A percentile compares a stretch with the other conserved stretches of the same genome.
Evolutionary conservation across 441 rosid species (phyloP).

Genomic region (Brassica balearica): DNA sequence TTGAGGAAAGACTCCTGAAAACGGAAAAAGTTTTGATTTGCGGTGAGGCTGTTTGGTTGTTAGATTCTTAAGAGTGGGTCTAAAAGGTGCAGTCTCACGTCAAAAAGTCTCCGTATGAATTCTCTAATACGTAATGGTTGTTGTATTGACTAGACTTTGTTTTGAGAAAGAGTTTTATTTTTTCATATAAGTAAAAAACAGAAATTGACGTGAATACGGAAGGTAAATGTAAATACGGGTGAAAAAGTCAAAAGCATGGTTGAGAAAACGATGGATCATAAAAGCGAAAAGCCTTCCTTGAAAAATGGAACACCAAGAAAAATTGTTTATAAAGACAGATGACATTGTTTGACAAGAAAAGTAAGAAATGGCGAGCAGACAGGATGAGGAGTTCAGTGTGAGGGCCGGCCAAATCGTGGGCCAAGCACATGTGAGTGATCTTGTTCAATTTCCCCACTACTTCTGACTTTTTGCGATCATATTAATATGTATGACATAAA

Average conservation of each 20-base stretch:
- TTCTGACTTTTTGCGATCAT: constrained; percentile 11
- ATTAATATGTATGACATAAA: constrained; percentile 1
- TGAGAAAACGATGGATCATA: constrained; percentile 38
- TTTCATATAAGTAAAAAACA: background rate
- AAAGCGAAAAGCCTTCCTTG: constrained; percentile 15
- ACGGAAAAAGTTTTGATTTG: constrained; percentile 30
- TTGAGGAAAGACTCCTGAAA: constrained; percentile 36
- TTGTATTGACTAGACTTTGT: constrained; percentile 16
- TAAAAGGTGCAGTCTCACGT: too few relatives aligned
- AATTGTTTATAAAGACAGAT: background rate
- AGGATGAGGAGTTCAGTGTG: constrained; percentile 38
- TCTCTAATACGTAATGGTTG: constrained; percentile 33
- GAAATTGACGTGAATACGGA: background rate
- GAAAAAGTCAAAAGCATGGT: constrained; percentile 30
- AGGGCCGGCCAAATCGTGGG: constrained; percentile 47
- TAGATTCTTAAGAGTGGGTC: background rate
- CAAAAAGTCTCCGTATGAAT: background rate
- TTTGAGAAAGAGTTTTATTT: background rate
- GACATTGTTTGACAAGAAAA: constrained; percentile 12
- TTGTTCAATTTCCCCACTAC: constrained; percentile 35
- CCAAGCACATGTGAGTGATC: constrained; percentile 41
- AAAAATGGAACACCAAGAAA: constrained; percentile 32
- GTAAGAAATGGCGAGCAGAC: constrained; percentile 43
- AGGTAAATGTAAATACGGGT: background rate
- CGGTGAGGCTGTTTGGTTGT: constrained; percentile 14